Base-by-base conservation (phyloP, 2,329 filamentous ascomycete genomes). In the Trichoderma koningiopsis region DNA sequence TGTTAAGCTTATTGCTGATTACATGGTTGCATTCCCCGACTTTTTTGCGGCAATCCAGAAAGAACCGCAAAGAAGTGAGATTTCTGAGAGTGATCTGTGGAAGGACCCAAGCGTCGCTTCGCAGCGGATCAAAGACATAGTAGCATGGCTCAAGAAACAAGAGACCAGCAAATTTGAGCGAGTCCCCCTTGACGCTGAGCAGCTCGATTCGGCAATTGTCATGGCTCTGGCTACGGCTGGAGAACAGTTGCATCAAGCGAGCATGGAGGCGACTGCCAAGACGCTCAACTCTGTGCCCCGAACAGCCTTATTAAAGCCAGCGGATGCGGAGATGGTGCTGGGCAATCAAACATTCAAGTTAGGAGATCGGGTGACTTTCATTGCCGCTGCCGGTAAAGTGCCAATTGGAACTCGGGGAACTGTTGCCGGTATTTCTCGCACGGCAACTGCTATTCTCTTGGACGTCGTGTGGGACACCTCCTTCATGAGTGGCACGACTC, bases 401-500 rank as follows among this genome's bases (percentile, higher is more conserved):
- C 96, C 96, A 1, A 96, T 99, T 75, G 94, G 92, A 43, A 92
- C 92, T 65, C 89, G 91, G 66, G 96, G 96, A 75, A 98, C 96
- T 1, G 93, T 99, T n/a, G 91, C 97, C 68, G 96, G 96, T 43
- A 91, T 97, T 77, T 97, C 94, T 71, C 91, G 93, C 68, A 97
- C 94, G 35, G 87, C 94, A 24, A 92, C 92, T 68, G 91, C 91
- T 31, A 88, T 92, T 58, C 86, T 97, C 69, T 85, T 99, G 47
- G 96, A 99, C 78, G 88, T 98, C 69, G 90, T 99, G 8, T 99
- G 97, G 81, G 96, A 99, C 78, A 88, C 89, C 14, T 92, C 93
- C 0, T 99, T 99, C 80, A 98, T 99, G 94, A 97, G 94, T 76
- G 96, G 96, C 72, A 97, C 94, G 1, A 96, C 92, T 0, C 86